These are phyloP conservation scores for Camellia lanceoleosa DNA, from an alignment of 148 eudicot species.

Conservation along the genomic window DNA sequence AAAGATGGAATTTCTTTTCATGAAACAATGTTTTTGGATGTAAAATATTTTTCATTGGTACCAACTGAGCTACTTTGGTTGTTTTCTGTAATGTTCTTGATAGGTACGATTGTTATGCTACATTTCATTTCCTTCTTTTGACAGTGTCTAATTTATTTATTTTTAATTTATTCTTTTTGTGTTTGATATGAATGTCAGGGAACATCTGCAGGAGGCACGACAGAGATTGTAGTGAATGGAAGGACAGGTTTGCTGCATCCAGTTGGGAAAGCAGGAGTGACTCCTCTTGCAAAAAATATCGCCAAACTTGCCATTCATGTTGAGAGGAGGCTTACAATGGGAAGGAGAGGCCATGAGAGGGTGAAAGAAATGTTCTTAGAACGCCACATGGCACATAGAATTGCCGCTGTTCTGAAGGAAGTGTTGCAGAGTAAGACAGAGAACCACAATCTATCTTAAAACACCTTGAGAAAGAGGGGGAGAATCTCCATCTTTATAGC, in stretches of 20 bases:
- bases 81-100: background rate
- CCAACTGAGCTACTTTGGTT: background rate
- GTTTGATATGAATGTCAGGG: conserved; percentile 47
- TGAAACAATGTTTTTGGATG: background rate
- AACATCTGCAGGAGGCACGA: conserved; percentile 97
- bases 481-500: no score
- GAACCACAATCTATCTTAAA: conserved; percentile 16
- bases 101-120: background rate
- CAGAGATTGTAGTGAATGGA: conserved; percentile 80
- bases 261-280: conserved; percentile 79
- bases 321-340: conserved; percentile 80
- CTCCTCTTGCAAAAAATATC: conserved; percentile 79
- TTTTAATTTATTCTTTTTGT: background rate
- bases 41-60: background rate
- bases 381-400: conserved; percentile 80
- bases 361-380: conserved; percentile 83
- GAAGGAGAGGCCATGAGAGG: conserved; percentile 77
- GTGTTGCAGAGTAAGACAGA: conserved; percentile 59
- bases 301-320: conserved; percentile 76
- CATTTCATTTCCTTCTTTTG: background rate
- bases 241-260: conserved; percentile 87
- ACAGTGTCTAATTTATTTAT: background rate
- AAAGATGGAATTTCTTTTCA: background rate
- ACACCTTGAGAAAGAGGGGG: no score
- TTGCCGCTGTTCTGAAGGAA: conserved; percentile 74